Percentiles rank a stretch among this genome's conserved stretches.
Conservation (phyloP, 768 basidiomycete species). For the Serpula lacrymans region DNA sequence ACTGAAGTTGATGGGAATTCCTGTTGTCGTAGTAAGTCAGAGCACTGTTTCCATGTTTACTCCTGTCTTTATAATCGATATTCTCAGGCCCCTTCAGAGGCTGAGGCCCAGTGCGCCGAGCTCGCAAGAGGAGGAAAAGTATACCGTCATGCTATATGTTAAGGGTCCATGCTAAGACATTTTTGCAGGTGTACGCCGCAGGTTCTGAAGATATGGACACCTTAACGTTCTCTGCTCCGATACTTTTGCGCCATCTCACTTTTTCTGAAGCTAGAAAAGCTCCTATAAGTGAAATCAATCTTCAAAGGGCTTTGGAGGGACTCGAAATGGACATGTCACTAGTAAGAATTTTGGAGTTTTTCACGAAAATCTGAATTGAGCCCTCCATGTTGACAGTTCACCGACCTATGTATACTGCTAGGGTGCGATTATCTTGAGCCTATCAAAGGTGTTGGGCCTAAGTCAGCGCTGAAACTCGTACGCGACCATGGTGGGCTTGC, state of each 20-base stretch:
- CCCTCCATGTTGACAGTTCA: slow-evolving; percentile 56
- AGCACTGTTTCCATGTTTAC: not conserved
- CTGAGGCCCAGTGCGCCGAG: slow-evolving; percentile 98
- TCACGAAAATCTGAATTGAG: not conserved
- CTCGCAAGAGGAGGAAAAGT: slow-evolving; percentile 95
- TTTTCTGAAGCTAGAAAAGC: slow-evolving; percentile 98
- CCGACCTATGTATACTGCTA: slow-evolving; percentile 92
- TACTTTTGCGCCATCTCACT: slow-evolving; percentile 92
- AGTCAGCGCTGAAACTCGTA: slow-evolving; percentile 90
- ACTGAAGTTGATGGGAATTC: slow-evolving; percentile 94
- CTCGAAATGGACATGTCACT: slow-evolving; percentile 91
- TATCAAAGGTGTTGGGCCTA: slow-evolving; percentile 95
- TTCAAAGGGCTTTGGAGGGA: slow-evolving; percentile 80
- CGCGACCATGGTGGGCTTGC: slow-evolving; percentile 75
- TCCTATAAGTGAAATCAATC: slow-evolving; percentile 90
- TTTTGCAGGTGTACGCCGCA: slow-evolving; percentile 82
- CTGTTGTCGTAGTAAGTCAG: slow-evolving; percentile 79
- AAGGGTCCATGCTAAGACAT: not conserved
- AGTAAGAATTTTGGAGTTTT: slow-evolving; percentile 36
- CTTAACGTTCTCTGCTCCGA: slow-evolving; percentile 89
- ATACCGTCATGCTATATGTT: not conserved
- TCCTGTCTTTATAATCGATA: slow-evolving; percentile 2
- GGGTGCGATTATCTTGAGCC: slow-evolving; percentile 99
- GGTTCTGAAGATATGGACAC: slow-evolving; percentile 99
- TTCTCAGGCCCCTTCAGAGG: slow-evolving; percentile 90